Percentiles rank a stretch among this genome's conserved stretches.
phyloP scores from a whole-genome alignment of 2,329 filamentous ascomycete species.

The Colletotrichum echinochloae region DNA sequence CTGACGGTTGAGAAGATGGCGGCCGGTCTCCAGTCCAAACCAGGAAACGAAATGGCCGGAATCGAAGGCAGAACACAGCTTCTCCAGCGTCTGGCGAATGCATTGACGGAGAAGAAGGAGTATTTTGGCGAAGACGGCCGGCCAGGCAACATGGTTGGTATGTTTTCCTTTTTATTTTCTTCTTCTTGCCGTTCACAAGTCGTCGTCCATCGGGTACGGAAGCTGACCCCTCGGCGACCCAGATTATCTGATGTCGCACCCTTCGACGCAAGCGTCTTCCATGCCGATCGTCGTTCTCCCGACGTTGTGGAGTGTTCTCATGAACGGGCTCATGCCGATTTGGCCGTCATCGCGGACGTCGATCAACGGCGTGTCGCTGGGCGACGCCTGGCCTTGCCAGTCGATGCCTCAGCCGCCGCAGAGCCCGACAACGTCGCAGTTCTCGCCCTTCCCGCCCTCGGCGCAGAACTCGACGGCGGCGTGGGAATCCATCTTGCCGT shows the following conservation, averaged over 20 bases:
- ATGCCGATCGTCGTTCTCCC: constrained; percentile 88
- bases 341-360: constrained; percentile 90
- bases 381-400: constrained; percentile 93
- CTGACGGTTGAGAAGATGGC: constrained; percentile 81
- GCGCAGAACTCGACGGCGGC: constrained; percentile 63
- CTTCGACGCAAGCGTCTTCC: constrained; percentile 88
- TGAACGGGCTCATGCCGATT: constrained; percentile 86
- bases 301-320: constrained; percentile 90
- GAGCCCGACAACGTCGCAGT: constrained; percentile 61
- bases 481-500: constrained; percentile 75
- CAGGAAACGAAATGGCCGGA: constrained; percentile 84
- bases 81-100: constrained; percentile 79
- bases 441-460: constrained; percentile 60
- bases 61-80: constrained; percentile 87
- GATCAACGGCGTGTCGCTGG: constrained; percentile 87
- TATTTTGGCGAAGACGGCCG: constrained; percentile 87
- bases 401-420: constrained; percentile 73
- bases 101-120: constrained; percentile 79
- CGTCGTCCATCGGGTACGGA: neutral
- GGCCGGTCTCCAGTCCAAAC: constrained; percentile 85
- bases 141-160: constrained; percentile 95
- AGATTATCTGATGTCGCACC: constrained; percentile 95
- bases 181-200: neutral
- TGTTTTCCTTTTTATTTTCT: no score
- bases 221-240: constrained; percentile 43